Evolutionary conservation across 2,329 filamentous ascomycete genomes (phyloP), one percentile per base, ranked within the genome.

Genomic region (Calonectria hawksworthii): DNA sequence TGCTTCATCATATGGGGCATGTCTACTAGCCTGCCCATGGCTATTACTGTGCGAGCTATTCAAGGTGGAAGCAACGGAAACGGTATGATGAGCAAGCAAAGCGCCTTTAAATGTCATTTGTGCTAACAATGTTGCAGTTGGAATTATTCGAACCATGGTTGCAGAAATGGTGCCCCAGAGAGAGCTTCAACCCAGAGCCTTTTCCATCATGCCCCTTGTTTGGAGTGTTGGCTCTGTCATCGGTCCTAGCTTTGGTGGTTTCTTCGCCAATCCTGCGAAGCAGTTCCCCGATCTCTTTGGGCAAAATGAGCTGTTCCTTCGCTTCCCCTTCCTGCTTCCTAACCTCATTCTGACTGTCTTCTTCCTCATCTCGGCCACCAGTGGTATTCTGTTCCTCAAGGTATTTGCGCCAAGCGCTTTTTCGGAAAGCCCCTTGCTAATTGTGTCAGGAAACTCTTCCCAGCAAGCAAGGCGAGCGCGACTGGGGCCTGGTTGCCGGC

Each of bases 121-220:
- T 38, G 26, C 44, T 76, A 32, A 75, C 67, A 18, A n/a, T 56
- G n/a, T 8, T 30, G 18, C 51, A 93, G 93, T 96, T n/a, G 94
- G 97, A 1, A 98, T 98, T 75, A 93, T 98, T 76, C 88, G 96
- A 77, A 98, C 95, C 21, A 95, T 97, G 87, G 96, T 98, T 2
- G 96, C 96, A 0, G 96, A 98, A 84, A 93, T 98, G 90, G 96
- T 98, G 2, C 94, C 95, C 0, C 93, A 97, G 83, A 95, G 91
- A 83, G 94, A 96, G 82, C 88, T 98, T 9, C 96, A 98, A 82
- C 96, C 96, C 0, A 89, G 92, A 68, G 97, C 97, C 0, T 99
- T 99, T 84, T 96, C 94, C 77, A 89, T 99, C 59, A 98, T 99
- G 96, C 96, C 96, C 5, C 86, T 99, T 21, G 94, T 92, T 38